Evolutionary conservation across 2,329 filamentous ascomycete genomes (phyloP).

Genomic region (Xylaria sp.): DNA sequence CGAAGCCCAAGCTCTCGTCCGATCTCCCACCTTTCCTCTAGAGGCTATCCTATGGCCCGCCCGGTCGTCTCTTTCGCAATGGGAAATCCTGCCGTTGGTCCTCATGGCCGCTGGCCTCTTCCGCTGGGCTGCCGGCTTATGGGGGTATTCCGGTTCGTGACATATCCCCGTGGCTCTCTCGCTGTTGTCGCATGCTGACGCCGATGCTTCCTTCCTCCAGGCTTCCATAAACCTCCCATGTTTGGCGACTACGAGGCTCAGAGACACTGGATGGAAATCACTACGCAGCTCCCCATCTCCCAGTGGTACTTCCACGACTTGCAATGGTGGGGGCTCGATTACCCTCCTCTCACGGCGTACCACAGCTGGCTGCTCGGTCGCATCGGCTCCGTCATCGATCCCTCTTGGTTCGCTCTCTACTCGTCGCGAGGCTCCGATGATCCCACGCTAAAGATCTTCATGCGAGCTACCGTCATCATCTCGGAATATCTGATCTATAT

Average conservation of each 20-base stretch:
- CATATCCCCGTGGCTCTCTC: background rate
- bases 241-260: slow-evolving; percentile 98
- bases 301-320: slow-evolving; percentile 99
- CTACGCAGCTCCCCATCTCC: slow-evolving; percentile 85
- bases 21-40: slow-evolving; percentile 83
- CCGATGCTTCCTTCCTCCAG: slow-evolving; percentile 54
- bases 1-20: slow-evolving; percentile 62
- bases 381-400: slow-evolving; percentile 82
- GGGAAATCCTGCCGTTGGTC: slow-evolving; percentile 88
- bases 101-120: slow-evolving; percentile 93
- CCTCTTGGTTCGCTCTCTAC: slow-evolving; percentile 87
- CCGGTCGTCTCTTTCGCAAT: slow-evolving; percentile 85
- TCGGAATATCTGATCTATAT: slow-evolving; percentile 93
- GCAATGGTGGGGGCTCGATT: slow-evolving; percentile 97
- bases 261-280: slow-evolving; percentile 98
- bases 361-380: slow-evolving; percentile 96
- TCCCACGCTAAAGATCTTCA: slow-evolving; percentile 86
- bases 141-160: slow-evolving; percentile 87
- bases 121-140: slow-evolving; percentile 89
- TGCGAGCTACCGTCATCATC: slow-evolving; percentile 90
- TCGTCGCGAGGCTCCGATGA: slow-evolving; percentile 85
- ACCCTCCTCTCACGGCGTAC: slow-evolving; percentile 96
- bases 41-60: slow-evolving; percentile 96
- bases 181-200: slow-evolving; percentile 25
- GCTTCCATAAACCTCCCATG: slow-evolving; percentile 85